Base-by-base conservation (phyloP, 495 filamentous ascomycete genomes). In the Hapsidospora chrysogenum region DNA sequence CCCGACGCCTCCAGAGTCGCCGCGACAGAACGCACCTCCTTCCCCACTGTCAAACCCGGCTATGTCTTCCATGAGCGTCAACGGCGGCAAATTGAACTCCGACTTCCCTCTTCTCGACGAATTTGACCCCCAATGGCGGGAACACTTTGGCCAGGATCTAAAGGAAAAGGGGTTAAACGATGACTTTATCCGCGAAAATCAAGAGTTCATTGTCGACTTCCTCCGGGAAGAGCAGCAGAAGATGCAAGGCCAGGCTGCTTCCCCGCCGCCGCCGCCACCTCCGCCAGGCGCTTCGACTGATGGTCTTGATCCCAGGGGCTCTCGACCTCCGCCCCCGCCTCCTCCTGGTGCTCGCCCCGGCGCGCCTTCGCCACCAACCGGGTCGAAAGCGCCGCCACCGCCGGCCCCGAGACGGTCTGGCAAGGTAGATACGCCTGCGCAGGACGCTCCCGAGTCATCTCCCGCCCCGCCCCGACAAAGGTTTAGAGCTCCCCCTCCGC, bases 201-300 rank as follows among this genome's bases (percentile, higher is more conserved):
- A 85, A 27, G 87, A 93, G 35, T 96, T 95, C 45, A 97, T 96
- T 53, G 83, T 87, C 53, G 66, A 75, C 13, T 97, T 89, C 47
- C 78, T 95, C 44, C 77, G 77, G 43, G 69, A 89, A 52, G 74
- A 84, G 45, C 80, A 87, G 52, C 67, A 67, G 19, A 64, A 64
- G 45, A 42, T 47, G 30, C 57, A 57, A 42, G 57, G 31, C 51
- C 56, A 44, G 37, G 31, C 52, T 9, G 40, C 68, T 9, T 68
- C 80, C 10, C 65, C 71, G 9, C 70, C 72, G 14, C 60, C 68
- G 13, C 63, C 64, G 11, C 68, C 73, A 3, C 60, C 64, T 1
- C 60, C 56, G 2, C 53, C 62, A 1, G 10, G 23, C 20, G 52
- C 63, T 2, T 45, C 14, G 51, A 49, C 35, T 44, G 46, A 18